A percentile compares a stretch with the other conserved stretches of the same genome.
phyloP scores from a whole-genome alignment of 768 basidiomycete species.

The Tephrocybe sp. region DNA sequence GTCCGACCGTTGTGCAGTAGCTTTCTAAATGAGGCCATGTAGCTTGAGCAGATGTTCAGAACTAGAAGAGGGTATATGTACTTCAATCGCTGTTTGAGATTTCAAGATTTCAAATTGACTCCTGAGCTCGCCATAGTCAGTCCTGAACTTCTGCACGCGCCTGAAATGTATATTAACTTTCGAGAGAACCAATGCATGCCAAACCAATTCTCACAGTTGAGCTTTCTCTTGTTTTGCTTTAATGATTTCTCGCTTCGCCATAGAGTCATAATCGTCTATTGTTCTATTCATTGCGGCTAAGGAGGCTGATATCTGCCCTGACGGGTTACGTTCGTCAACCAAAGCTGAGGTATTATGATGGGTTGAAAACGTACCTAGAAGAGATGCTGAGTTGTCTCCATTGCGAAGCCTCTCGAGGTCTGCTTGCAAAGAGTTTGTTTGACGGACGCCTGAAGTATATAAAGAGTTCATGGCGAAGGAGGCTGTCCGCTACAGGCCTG shows the following conservation, averaged over 20 bases:
- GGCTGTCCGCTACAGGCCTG: constrained; percentile 5
- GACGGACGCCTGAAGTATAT: constrained; percentile 90
- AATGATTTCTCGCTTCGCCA: constrained; percentile 95
- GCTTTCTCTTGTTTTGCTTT: constrained; percentile 97
- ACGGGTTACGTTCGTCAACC: constrained; percentile 25
- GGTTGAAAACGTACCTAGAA: constrained; percentile 63
- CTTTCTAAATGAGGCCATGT: constrained; percentile 40
- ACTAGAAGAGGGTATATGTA: constrained; percentile 24
- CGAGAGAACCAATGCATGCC: neutral
- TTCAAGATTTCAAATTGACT: constrained; percentile 81
- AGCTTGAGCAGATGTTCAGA: neutral
- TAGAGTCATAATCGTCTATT: constrained; percentile 95
- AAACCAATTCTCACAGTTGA: constrained; percentile 56
- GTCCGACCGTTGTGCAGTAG: constrained; percentile 58
- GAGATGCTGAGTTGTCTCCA: constrained; percentile 77
- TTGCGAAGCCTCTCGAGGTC: constrained; percentile 81
- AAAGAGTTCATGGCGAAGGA: constrained; percentile 81
- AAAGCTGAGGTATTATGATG: neutral
- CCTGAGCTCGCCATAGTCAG: constrained; percentile 82
- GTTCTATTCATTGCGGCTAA: constrained; percentile 92
- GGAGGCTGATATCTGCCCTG: constrained; percentile 98
- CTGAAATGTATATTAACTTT: constrained; percentile 36
- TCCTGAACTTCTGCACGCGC: constrained; percentile 88
- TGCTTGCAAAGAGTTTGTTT: constrained; percentile 82
- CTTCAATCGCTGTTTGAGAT: constrained; percentile 49